Base-by-base conservation (phyloP, 495 filamentous ascomycete genomes). In the Aspergillus nidulans region DNA sequence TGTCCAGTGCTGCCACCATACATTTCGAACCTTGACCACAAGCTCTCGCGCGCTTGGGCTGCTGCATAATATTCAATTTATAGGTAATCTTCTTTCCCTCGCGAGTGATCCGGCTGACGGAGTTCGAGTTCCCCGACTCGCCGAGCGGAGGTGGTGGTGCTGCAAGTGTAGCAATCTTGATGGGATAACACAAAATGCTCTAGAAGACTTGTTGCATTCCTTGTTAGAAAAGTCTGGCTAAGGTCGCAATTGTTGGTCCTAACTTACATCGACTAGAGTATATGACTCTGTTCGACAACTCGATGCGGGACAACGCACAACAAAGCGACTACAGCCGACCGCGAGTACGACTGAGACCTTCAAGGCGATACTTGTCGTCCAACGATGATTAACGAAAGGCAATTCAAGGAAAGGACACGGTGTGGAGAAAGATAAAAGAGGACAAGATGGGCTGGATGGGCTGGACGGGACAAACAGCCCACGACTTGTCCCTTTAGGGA, bases 1-100 rank as follows among this genome's bases (percentile, higher is more conserved):
- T 20, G 4, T 49, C 3, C 12, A 52, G 26, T 30, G 21, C 30
- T 3, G 28, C 18, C 21, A 21, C 71, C 91, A 66, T 78, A 95
- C 90, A 95, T 72, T 97, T 97, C 19, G 92, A 91, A 40, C 94
- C 94, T 32, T 90, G 88, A 63, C 94, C 94, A 68, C 94, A 98
- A 23, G 94, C 94, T 79, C 94, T 80, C n/a, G 94, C 94, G 56
- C 92, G 87, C 72, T 95, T 86, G 1, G 94, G 94, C 64, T 97
- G 91, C 70, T 98, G 94, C 64, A 97, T 87, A 44, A 98, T 90
- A 58, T 78, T 85, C 72, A 96, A 67, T 60, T 80, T 78, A 66
- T 98, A 98, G 52, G 84, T 90, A 55, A 97, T 77, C 50, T 81
- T 83, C 63, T 86, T 86, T 49, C 90, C 91, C 57, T 91, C 85